Evolutionary conservation across 192 early-diverging fungal genomes (phyloP).

Genomic region (Spizellomyces sp.): DNA sequence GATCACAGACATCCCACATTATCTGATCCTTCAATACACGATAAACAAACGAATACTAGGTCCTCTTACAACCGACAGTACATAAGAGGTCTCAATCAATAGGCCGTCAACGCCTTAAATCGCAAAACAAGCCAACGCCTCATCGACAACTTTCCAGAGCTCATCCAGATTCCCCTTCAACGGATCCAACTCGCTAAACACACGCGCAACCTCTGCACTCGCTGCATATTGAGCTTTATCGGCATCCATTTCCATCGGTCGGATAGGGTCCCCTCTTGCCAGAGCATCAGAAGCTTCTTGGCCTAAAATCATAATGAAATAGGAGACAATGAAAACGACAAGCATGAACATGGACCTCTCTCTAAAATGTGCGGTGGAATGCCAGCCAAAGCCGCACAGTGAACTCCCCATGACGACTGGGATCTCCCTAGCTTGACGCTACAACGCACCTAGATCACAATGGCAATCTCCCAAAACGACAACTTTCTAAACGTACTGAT

Average conservation of each 20-base stretch:
- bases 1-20: no score
- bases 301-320: conserved; percentile 15
- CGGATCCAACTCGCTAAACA: not conserved
- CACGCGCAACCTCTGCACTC: conserved; percentile 8
- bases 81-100: no score
- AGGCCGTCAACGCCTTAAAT: no score
- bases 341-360: conserved; percentile 34
- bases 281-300: conserved; percentile 28
- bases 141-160: conserved; percentile 17
- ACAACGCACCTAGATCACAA: not conserved
- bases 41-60: no score
- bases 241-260: not conserved
- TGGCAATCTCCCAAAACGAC: not conserved
- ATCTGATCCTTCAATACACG: no score
- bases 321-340: not conserved
- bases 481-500: conserved; percentile 41
- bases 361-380: conserved; percentile 35
- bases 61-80: no score
- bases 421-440: conserved; percentile 46
- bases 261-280: conserved; percentile 18
- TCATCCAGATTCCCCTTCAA: not conserved
- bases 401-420: conserved; percentile 42
- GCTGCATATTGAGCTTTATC: conserved; percentile 1
- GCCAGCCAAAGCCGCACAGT: conserved; percentile 53
- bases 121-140: conserved; percentile 3